Evolutionary conservation across 345 rosid genomes (phyloP).

Genomic region (sweet orange (Citrus sinensis)): DVS_A1.0 CM039162.1:28351501-28352000

Average conservation of each 20-base stretch:
- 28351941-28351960: neutral
- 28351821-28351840: conserved; percentile 59
- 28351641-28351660: neutral
- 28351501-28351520: neutral
- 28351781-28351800: neutral
- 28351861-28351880: conserved; percentile 77
- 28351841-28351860: conserved; percentile 64
- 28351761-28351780: neutral
- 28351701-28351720: conserved; percentile 85
- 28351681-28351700: conserved; percentile 53
- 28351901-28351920: neutral
- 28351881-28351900: conserved; percentile 69
- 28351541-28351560: neutral
- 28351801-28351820: too few species aligned
- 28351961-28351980: neutral
- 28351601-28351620: neutral
- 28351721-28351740: conserved; percentile 93
- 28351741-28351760: conserved; percentile 40
- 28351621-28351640: neutral
- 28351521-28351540: neutral
- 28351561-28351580: neutral
- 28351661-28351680: neutral
- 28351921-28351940: neutral
- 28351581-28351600: neutral
- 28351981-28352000: conserved; percentile 56